Conservation (phyloP, 805 yeast genomes). For the Isabelozyma heimii region DNA sequence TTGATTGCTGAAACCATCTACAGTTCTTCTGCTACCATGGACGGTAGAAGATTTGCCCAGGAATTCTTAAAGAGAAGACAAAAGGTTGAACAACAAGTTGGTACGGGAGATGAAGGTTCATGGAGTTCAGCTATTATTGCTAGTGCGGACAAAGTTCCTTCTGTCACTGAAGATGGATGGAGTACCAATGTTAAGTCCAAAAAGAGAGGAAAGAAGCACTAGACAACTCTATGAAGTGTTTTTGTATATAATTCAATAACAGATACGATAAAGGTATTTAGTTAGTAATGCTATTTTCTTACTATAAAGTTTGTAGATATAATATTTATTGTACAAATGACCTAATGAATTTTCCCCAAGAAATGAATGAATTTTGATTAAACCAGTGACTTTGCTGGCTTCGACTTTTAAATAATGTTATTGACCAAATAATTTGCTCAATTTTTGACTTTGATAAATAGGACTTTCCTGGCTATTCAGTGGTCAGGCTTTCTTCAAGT, state of each 20-base stretch:
- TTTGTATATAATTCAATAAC: neutral
- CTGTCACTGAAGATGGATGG: slow-evolving; percentile 48
- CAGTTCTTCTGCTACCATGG: slow-evolving; percentile 84
- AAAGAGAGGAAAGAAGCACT: slow-evolving; percentile 34
- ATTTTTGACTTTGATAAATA: no score
- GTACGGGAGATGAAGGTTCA: slow-evolving; percentile 41
- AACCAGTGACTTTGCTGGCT: no score
- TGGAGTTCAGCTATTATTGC: slow-evolving; percentile 72
- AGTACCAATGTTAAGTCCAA: slow-evolving; percentile 39
- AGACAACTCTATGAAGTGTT: neutral
- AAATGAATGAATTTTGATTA: no score
- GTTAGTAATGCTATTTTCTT: neutral
- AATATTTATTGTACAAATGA: no score
- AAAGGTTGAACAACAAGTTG: slow-evolving; percentile 59
- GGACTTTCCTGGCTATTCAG: no score
- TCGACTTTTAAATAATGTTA: no score
- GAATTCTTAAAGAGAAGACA: slow-evolving; percentile 82
- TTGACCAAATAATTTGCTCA: no score
- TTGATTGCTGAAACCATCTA: slow-evolving; percentile 91
- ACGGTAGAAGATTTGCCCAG: slow-evolving; percentile 89
- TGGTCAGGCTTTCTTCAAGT: neutral
- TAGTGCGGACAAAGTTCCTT: slow-evolving; percentile 34
- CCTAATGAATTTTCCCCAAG: no score
- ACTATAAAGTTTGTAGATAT: no score
- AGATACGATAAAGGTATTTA: neutral